Percentiles rank a stretch among this genome's conserved stretches.
Conservation (phyloP, 2,329 filamentous ascomycete species). For the Diaporthe velutina region DNA sequence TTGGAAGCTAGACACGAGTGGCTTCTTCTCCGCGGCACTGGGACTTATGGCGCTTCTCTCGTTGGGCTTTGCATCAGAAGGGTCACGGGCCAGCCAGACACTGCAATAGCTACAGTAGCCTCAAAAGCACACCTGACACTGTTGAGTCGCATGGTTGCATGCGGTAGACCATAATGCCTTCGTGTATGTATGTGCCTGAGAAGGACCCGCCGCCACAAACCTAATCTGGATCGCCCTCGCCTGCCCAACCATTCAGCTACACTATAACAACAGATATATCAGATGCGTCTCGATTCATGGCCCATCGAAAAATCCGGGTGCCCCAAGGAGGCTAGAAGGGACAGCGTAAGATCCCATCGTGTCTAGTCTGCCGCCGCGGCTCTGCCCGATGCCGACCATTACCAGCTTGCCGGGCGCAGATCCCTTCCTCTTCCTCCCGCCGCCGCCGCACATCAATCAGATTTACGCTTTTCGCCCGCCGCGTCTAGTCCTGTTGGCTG, state of each 20-base stretch:
- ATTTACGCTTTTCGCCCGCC: not conserved
- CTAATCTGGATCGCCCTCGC: constrained; percentile 3
- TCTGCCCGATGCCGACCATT: constrained; percentile 15
- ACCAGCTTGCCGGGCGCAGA: constrained; percentile 18
- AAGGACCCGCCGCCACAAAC: constrained; percentile 17
- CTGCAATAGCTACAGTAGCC: not conserved
- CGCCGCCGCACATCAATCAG: not conserved
- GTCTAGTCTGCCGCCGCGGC: constrained; percentile 22
- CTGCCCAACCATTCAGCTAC: not conserved
- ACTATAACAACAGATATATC: constrained; percentile 1
- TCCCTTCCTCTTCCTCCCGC: constrained; percentile 11
- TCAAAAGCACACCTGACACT: not conserved
- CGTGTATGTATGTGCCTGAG: not conserved
- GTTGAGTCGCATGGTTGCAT: not conserved
- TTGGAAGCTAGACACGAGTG: not conserved
- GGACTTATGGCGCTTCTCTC: not conserved
- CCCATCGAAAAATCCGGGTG: not conserved
- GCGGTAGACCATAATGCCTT: not conserved
- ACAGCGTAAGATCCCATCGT: constrained; percentile 1
- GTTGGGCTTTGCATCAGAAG: not conserved
- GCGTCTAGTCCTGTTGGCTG: too few species aligned
- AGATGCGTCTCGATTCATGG: not conserved
- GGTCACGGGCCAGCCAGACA: not conserved
- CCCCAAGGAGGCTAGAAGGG: not conserved
- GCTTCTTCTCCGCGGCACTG: not conserved